These are phyloP conservation scores for Fusarium sp. DNA, from an alignment of 2,329 filamentous ascomycete genomes.

Conservation along the genomic window DNA sequence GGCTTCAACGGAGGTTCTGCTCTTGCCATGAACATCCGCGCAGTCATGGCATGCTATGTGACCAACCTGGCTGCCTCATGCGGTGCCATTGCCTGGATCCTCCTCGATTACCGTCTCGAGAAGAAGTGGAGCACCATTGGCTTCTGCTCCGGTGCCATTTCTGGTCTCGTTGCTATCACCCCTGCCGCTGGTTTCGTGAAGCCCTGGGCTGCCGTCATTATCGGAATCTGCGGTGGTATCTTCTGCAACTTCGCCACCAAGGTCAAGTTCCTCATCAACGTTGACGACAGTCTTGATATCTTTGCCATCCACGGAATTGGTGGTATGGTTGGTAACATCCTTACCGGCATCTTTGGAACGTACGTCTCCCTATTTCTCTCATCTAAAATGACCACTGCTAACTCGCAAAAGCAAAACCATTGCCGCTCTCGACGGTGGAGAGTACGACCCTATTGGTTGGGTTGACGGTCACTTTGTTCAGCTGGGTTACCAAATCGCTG, in stretches of 20 bases:
- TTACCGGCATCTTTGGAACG: slow-evolving; percentile 82
- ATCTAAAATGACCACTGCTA: slow-evolving; percentile 12
- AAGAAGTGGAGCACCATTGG: slow-evolving; percentile 93
- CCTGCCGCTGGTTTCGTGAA: slow-evolving; percentile 85
- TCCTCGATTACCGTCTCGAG: slow-evolving; percentile 91
- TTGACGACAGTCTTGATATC: slow-evolving; percentile 90
- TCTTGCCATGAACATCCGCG: slow-evolving; percentile 82
- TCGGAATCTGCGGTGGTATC: slow-evolving; percentile 69
- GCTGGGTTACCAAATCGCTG: slow-evolving; percentile 77
- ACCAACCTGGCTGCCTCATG: slow-evolving; percentile 88
- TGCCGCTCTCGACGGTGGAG: slow-evolving; percentile 76
- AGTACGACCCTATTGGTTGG: slow-evolving; percentile 71
- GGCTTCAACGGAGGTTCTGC: slow-evolving; percentile 94
- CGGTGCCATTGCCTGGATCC: slow-evolving; percentile 83
- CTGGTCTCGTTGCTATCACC: slow-evolving; percentile 87
- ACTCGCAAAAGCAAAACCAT: slow-evolving; percentile 68
- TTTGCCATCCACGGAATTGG: slow-evolving; percentile 91
- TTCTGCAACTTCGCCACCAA: slow-evolving; percentile 89
- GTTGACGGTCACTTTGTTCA: slow-evolving; percentile 77
- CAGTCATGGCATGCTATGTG: slow-evolving; percentile 88
- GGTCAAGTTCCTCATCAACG: slow-evolving; percentile 76
- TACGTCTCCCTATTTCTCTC: slow-evolving; percentile 50
- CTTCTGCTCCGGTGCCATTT: slow-evolving; percentile 90
- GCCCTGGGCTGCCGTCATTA: slow-evolving; percentile 67
- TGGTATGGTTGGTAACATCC: slow-evolving; percentile 81